Evolutionary conservation across 2,329 filamentous ascomycete genomes (phyloP), one percentile per base, ranked within the genome.

Genomic region (Ceratocystis lukuohia): DNA sequence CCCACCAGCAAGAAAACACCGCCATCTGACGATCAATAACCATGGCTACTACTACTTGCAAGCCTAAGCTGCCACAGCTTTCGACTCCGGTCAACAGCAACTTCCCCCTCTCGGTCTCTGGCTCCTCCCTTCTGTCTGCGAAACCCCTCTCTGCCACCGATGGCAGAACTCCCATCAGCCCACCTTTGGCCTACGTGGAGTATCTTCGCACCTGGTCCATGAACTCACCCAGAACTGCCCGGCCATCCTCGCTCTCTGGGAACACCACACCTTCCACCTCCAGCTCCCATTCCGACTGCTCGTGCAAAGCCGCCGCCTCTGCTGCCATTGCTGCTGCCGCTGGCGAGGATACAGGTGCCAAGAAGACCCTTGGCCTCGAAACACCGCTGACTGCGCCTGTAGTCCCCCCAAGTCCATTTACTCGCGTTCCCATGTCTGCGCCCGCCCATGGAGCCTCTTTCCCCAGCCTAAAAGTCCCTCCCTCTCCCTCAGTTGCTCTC

Each of bases 91-190:
- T 84, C 75, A 83, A 83, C 69, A 81, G 82, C 69, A 84, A 80
- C 64, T 87, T 87, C 72, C 83, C 82, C 37, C 88, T 75, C 72
- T 81, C 80, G 74, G 80, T 81, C 70, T 86, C 85, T 71, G 80
- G 84, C 67, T 83, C 82, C 70, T 92, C 87, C 70, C 89, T 89
- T 62, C 80, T 88, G 72, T 85, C 74, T 69, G 79, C 75, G 67
- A 73, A 75, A 67, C 76, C 73, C 69, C 76, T 76, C 69, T 75
- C 77, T 7, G 78, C 77, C 6, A 64, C 44, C 28, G 79, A 79
- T 66, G 80, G 92, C 79, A 93, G 92, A 77, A 96, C 92, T 3
- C 92, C 92, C 62, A 96, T 97, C 75, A 95, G 89, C 64, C 93
- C 93, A 64, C 93, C 93, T 2, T 80, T 84, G 25, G 92, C 93